These are phyloP conservation scores for Populus hybrid DNA, from an alignment of 441 rosid species.

Conservation along the genomic window DNA sequence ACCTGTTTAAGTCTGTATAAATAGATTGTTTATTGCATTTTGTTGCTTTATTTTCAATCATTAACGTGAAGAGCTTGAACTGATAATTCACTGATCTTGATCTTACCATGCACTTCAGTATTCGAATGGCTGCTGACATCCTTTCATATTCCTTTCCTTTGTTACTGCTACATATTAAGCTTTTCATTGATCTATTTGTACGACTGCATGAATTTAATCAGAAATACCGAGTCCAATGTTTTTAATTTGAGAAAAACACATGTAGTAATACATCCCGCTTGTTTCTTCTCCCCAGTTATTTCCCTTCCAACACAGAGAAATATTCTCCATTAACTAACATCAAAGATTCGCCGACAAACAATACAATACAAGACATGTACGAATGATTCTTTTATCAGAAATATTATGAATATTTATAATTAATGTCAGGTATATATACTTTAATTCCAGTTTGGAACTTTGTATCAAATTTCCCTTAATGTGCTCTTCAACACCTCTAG, in stretches of 20 bases:
- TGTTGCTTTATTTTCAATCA: neutral
- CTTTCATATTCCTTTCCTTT: neutral
- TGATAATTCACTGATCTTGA: neutral
- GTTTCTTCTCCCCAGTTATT: neutral
- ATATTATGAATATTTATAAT: neutral
- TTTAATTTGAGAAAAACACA: neutral
- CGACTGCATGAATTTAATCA: neutral
- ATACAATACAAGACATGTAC: constrained; percentile 22
- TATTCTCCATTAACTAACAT: neutral
- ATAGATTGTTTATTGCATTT: neutral
- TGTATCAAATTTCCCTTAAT: neutral
- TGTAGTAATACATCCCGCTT: neutral
- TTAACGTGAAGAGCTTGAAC: neutral
- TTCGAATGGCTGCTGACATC: neutral
- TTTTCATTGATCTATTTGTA: neutral
- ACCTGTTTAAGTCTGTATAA: neutral
- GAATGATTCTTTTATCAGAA: constrained; percentile 1
- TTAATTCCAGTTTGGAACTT: neutral
- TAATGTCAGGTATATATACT: neutral
- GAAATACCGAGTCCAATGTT: neutral
- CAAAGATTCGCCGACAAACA: constrained; percentile 29
- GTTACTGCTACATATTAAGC: neutral
- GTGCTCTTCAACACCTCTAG: neutral
- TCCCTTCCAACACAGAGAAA: neutral
- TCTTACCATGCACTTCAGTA: neutral